phyloP scores from a whole-genome alignment of 1,139 yeast genomes.

The Taiozyma sp. region DNA sequence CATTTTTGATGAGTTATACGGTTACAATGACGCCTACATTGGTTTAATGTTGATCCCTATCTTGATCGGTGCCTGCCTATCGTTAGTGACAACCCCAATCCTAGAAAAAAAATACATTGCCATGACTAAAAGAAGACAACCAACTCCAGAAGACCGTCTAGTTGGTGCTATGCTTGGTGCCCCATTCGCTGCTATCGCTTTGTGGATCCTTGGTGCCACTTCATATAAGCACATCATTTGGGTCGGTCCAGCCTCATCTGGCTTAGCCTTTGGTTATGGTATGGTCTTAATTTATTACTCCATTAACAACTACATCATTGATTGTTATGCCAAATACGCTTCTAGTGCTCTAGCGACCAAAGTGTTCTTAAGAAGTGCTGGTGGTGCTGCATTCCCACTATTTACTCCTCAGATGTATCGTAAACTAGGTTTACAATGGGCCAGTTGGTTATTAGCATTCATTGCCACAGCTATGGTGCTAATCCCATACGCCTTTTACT shows the following conservation, averaged over 20 bases:
- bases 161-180: conserved; percentile 88
- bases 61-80: conserved; percentile 75
- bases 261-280: conserved; percentile 86
- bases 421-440: conserved; percentile 75
- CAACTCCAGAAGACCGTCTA: conserved; percentile 84
- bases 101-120: conserved; percentile 58
- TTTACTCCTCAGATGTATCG: conserved; percentile 80
- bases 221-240: conserved; percentile 74
- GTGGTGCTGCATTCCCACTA: conserved; percentile 84
- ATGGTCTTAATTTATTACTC: conserved; percentile 89
- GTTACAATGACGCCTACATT: conserved; percentile 60
- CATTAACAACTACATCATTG: conserved; percentile 83
- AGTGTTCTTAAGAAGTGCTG: conserved; percentile 81
- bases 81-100: conserved; percentile 66
- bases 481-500: conserved; percentile 78
- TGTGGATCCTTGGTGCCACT: conserved; percentile 88
- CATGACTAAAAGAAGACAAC: conserved; percentile 50
- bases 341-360: conserved; percentile 89
- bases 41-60: conserved; percentile 89
- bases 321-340: conserved; percentile 82
- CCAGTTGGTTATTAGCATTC: conserved; percentile 79
- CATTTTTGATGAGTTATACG: conserved; percentile 63
- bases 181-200: conserved; percentile 83
- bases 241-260: conserved; percentile 95
- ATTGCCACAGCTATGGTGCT: conserved; percentile 77